These are phyloP conservation scores for Aspergillus arachidicola DNA, from an alignment of 2,329 filamentous ascomycete genomes.

Conservation along the genomic window DNA sequence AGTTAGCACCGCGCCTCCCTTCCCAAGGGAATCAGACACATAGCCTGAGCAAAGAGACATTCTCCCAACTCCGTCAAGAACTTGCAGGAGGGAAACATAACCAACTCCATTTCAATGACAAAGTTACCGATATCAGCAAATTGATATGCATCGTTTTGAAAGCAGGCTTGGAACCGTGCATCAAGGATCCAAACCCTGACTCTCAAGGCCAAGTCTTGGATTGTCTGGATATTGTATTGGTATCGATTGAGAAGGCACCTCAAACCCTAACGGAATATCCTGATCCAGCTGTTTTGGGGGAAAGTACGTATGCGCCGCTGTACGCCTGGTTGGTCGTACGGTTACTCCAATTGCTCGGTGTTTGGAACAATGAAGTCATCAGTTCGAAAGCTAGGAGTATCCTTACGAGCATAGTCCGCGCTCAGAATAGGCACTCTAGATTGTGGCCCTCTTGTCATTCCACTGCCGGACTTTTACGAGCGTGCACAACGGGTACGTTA, in stretches of 20 bases:
- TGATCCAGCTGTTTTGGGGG: slow-evolving; percentile 60
- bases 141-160: slow-evolving; percentile 82
- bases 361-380: slow-evolving; percentile 44
- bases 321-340: slow-evolving; percentile 58
- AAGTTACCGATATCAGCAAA: slow-evolving; percentile 77
- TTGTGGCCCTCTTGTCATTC: slow-evolving; percentile 32
- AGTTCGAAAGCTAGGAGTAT: slow-evolving; percentile 41
- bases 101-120: slow-evolving; percentile 59
- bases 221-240: slow-evolving; percentile 75
- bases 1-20: slow-evolving; percentile 80
- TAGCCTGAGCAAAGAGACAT: slow-evolving; percentile 70
- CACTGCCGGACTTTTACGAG: slow-evolving; percentile 35
- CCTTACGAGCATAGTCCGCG: slow-evolving; percentile 35
- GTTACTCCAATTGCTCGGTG: slow-evolving; percentile 51
- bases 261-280: slow-evolving; percentile 66
- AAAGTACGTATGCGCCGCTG: slow-evolving; percentile 50
- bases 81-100: slow-evolving; percentile 53
- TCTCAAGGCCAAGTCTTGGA: slow-evolving; percentile 53
- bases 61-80: slow-evolving; percentile 73
- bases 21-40: slow-evolving; percentile 64
- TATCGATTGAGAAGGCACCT: slow-evolving; percentile 74
- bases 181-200: slow-evolving; percentile 63
- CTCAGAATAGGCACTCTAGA: slow-evolving; percentile 37
- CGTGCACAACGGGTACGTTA: slow-evolving; percentile 42
- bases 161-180: slow-evolving; percentile 67